phyloP scores from a whole-genome alignment of 805 yeast species.

The Pichia paraexigua region DNA sequence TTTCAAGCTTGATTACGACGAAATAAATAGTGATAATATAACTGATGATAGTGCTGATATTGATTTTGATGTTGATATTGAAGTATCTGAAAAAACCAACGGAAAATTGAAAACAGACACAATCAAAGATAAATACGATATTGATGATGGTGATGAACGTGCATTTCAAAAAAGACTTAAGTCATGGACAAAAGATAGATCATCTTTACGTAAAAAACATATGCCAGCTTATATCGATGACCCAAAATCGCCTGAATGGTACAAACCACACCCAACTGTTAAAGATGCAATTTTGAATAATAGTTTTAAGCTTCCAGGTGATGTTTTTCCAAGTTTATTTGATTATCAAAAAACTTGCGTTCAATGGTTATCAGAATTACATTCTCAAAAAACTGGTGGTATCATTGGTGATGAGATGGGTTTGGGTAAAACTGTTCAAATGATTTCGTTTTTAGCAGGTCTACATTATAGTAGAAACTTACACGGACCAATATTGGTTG shows the following conservation, averaged over 20 bases:
- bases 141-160: constrained; percentile 78
- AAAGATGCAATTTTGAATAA: constrained; percentile 70
- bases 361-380: constrained; percentile 96
- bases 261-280: constrained; percentile 64
- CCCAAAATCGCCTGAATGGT: constrained; percentile 48
- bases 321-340: constrained; percentile 75
- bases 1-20: constrained; percentile 5
- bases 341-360: constrained; percentile 95
- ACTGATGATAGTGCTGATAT: constrained; percentile 11
- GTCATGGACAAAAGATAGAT: constrained; percentile 52
- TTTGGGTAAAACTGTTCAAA: constrained; percentile 88
- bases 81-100: constrained; percentile 8
- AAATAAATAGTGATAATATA: constrained; percentile 5
- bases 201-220: constrained; percentile 31
- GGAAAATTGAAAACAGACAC: neutral
- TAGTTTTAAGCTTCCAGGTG: constrained; percentile 78
- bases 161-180: constrained; percentile 52
- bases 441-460: constrained; percentile 85
- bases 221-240: constrained; percentile 25
- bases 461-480: constrained; percentile 73
- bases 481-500: constrained; percentile 72
- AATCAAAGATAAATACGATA: constrained; percentile 24
- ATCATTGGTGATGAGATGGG: constrained; percentile 99
- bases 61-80: neutral
- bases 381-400: constrained; percentile 85